A percentile compares a stretch with the other conserved stretches of the same genome.
phyloP scores from a whole-genome alignment of 108 stramenopile genomes.

The Mayamaea pseudoterrestris region DNA sequence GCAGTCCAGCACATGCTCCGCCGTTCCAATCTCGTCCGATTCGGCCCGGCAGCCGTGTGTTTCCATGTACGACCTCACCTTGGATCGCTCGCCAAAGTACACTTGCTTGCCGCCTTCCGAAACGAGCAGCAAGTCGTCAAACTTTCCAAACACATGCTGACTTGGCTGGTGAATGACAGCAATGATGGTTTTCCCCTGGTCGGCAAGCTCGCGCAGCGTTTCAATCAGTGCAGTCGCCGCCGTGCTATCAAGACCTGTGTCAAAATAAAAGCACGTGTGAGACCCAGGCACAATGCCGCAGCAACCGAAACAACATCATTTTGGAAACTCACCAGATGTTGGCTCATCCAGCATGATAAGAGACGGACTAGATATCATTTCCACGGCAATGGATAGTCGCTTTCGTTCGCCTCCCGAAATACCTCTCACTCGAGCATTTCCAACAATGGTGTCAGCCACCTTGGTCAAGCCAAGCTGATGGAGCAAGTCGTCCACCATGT shows the following conservation, averaged over 20 bases:
- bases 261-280: too few relatives aligned
- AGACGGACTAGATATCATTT: slow-evolving; percentile 67
- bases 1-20: slow-evolving; percentile 73
- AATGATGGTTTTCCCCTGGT: slow-evolving; percentile 68
- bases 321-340: slow-evolving; percentile 19
- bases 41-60: slow-evolving; percentile 1
- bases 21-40: slow-evolving; percentile 8
- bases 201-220: slow-evolving; percentile 59
- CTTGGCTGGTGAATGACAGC: slow-evolving; percentile 86
- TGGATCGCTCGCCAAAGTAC: slow-evolving; percentile 62
- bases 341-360: slow-evolving; percentile 75
- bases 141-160: slow-evolving; percentile 63
- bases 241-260: slow-evolving; percentile 64
- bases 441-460: slow-evolving; percentile 71
- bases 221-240: slow-evolving; percentile 57
- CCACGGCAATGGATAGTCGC: slow-evolving; percentile 76
- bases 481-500: slow-evolving; percentile 48
- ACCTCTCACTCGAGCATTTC: slow-evolving; percentile 66
- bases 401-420: slow-evolving; percentile 81
- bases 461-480: slow-evolving; percentile 56
- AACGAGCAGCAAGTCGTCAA: slow-evolving; percentile 75
- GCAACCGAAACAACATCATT: too few relatives aligned
- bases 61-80: slow-evolving; percentile 50
- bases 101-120: slow-evolving; percentile 77
- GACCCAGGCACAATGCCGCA: too few relatives aligned